Percentiles rank a stretch among this genome's conserved stretches.
phyloP scores from a whole-genome alignment of 2,329 filamentous ascomycete genomes.

The Amphichorda felina region DNA sequence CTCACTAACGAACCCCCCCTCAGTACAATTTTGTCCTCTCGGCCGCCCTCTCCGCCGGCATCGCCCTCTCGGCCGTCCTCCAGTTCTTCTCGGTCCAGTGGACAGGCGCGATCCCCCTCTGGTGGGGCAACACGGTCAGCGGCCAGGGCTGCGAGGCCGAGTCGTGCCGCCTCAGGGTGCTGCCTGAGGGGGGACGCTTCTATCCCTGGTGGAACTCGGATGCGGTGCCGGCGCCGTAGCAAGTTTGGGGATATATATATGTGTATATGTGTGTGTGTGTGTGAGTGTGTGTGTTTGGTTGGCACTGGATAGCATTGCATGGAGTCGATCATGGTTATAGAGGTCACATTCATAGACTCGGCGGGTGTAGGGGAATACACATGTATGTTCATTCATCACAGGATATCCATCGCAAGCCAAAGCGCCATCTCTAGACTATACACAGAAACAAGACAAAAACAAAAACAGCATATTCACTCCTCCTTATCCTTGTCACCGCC shows the following conservation, averaged over 20 bases:
- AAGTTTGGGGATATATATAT: too few species aligned
- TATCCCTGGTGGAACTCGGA: constrained; percentile 9
- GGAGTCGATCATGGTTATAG: too few species aligned
- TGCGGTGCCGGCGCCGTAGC: too few species aligned
- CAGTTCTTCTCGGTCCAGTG: constrained; percentile 31
- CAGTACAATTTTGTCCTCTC: constrained; percentile 36
- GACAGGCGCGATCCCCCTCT: constrained; percentile 19
- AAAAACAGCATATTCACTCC: not conserved
- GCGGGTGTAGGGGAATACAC: too few species aligned
- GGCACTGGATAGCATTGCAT: not conserved
- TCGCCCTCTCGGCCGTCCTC: constrained; percentile 32
- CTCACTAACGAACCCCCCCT: too few species aligned
- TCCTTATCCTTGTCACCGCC: constrained; percentile 17
- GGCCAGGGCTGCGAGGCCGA: constrained; percentile 14
- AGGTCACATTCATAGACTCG: too few species aligned
- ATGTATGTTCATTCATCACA: not conserved
- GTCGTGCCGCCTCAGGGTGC: constrained; percentile 5
- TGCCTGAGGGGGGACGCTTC: constrained; percentile 7
- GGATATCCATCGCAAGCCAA: too few species aligned
- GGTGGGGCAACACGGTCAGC: constrained; percentile 30
- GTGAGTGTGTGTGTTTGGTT: not conserved
- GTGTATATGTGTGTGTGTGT: too few species aligned
- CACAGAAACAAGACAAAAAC: not conserved
- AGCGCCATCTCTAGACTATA: not conserved
- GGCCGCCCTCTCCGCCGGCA: constrained; percentile 28